Percentiles rank a stretch among this genome's conserved stretches.
Evolutionary conservation across 2,329 filamentous ascomycete species (phyloP).

Genomic region (Pseudohalonectria lignicola): DNA sequence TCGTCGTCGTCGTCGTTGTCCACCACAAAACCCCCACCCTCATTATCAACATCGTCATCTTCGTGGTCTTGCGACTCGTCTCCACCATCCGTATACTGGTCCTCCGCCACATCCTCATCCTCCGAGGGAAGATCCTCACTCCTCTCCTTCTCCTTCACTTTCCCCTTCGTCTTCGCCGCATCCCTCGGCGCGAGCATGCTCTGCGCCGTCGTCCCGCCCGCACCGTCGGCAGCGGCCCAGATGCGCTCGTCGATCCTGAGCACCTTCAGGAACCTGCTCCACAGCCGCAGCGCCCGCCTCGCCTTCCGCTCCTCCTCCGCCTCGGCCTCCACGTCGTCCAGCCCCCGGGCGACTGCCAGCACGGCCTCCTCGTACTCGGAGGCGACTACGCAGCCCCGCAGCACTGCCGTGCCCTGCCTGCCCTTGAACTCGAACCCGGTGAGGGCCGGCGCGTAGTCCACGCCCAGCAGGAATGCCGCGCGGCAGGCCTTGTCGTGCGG

Average conservation of each 20-base stretch:
- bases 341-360: conserved; percentile 52
- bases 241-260: conserved; percentile 67
- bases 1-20: conserved; percentile 14
- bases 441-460: conserved; percentile 84
- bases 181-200: conserved; percentile 25
- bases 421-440: conserved; percentile 85
- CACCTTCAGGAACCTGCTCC: conserved; percentile 68
- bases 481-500: conserved; percentile 45
- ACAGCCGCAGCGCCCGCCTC: conserved; percentile 51
- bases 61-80: conserved; percentile 15
- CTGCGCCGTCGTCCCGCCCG: conserved; percentile 12
- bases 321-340: conserved; percentile 56
- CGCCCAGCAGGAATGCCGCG: conserved; percentile 63
- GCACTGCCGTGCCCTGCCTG: conserved; percentile 72
- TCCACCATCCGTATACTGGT: conserved; percentile 12
- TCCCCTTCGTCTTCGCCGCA: conserved; percentile 3
- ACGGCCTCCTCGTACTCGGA: conserved; percentile 62
- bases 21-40: conserved; percentile 8
- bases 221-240: conserved; percentile 41
- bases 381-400: conserved; percentile 69
- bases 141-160: conserved; percentile 2
- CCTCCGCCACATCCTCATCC: conserved; percentile 10
- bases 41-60: conserved; percentile 3
- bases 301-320: conserved; percentile 53
- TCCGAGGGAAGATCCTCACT: conserved; percentile 9